Base-by-base conservation (phyloP, 2,329 filamentous ascomycete species). In the Fusarium hainanense region DNA sequence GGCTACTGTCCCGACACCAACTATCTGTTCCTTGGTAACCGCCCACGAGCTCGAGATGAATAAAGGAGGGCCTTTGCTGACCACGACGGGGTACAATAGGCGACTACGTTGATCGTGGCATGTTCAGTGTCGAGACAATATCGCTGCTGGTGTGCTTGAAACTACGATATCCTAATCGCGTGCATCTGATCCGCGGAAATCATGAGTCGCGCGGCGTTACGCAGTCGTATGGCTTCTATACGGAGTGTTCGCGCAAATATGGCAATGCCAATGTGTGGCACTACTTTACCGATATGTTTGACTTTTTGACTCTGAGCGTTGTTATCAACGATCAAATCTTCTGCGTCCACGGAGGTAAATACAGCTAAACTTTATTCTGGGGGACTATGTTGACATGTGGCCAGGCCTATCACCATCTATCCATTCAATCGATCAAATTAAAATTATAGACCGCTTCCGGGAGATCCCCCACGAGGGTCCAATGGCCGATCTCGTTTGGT, bases 271-370 rank as follows among this genome's bases (percentile, higher is more conserved):
- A 96, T 76, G 96, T 99, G 23, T 99, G 96, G 96, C 96, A 99
- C 81, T 96, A 98, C 80, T 99, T 99, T 79, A 99, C 96, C 71
- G 96, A 99, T 83, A 98, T 99, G 94, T 99, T 99, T 82, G 96
- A 99, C 82, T 99, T 97, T 80, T 86, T 99, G 69, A 98, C 95
- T 10, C 85, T 99, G 60, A 97, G 93, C 75, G 97, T 98, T 66
- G 95, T 99, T 69, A 99, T 99, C 79, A 97, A 98, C 79, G 92
- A 99, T 80, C 93, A 98, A 80, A 99, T 99, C 72, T 99, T 99
- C 80, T 99, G 96, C 80, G 96, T 99, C 9, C 96, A 99, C 80
- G 96, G 96, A 79, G 94, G 91, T 84, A 80, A 81, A 48, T 55
- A 37, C 23, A 28, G 6, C 14, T 28, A 6, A 44, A 34, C 34